These are phyloP conservation scores for Aureobasidium pullulans DNA, from an alignment of 2,329 filamentous ascomycete genomes.

Conservation along the genomic window DNA sequence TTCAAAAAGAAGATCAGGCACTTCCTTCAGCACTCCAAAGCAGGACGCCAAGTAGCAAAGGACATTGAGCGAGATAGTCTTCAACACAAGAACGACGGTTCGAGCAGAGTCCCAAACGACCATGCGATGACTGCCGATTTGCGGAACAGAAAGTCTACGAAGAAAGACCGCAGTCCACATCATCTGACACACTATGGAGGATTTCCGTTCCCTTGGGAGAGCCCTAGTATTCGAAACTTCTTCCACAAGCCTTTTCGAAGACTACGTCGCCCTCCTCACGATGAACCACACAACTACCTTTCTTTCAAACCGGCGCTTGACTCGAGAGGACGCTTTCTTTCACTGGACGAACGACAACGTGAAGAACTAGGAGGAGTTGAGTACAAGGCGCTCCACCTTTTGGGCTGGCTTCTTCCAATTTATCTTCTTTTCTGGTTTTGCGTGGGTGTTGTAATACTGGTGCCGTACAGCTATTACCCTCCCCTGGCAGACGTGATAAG, in stretches of 20 bases:
- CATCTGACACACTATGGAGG: slow-evolving; percentile 5
- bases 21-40: not conserved
- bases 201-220: slow-evolving; percentile 12
- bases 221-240: not conserved
- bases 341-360: slow-evolving; percentile 74
- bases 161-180: not conserved
- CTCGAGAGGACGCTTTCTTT: slow-evolving; percentile 25
- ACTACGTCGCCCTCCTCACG: slow-evolving; percentile 1
- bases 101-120: not conserved
- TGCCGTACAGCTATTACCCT: slow-evolving; percentile 17
- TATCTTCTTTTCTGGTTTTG: slow-evolving; percentile 28
- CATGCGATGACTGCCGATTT: not conserved
- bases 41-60: not conserved
- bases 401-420: slow-evolving; percentile 34
- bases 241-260: not conserved
- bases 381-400: slow-evolving; percentile 80
- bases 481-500: slow-evolving; percentile 6
- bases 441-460: slow-evolving; percentile 16
- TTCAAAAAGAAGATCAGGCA: slow-evolving; percentile 15
- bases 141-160: not conserved
- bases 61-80: not conserved
- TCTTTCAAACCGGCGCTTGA: slow-evolving; percentile 28
- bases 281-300: slow-evolving; percentile 19
- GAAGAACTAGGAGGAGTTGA: slow-evolving; percentile 95
- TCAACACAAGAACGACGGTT: not conserved